Evolutionary conservation across 225 moss, liverwort and hornwort species (phyloP).

Genomic region (Polytrichum formosum): DNA sequence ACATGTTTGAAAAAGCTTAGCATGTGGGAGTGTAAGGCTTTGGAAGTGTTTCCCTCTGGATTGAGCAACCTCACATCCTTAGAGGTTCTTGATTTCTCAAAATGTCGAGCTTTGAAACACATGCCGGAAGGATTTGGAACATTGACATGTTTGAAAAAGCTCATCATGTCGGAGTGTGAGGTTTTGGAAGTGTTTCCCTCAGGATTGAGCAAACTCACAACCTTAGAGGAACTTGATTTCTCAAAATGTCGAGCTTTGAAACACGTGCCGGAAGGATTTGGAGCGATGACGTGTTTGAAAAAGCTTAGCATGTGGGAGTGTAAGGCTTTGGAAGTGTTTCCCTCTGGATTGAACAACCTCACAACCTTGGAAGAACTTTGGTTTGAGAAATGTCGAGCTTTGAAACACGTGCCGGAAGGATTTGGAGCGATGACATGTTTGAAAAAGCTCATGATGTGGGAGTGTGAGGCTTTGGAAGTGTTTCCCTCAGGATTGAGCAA

Average conservation of each 20-base stretch:
- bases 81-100: too few relatives aligned
- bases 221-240: neutral
- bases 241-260: neutral
- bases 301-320: neutral
- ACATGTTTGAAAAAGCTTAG: too few relatives aligned
- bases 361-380: neutral
- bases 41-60: too few relatives aligned
- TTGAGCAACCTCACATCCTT: too few relatives aligned
- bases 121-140: too few relatives aligned
- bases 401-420: neutral
- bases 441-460: neutral
- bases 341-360: neutral
- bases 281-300: neutral
- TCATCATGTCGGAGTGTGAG: neutral
- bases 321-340: neutral
- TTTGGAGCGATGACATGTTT: neutral
- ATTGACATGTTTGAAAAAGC: too few relatives aligned
- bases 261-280: neutral
- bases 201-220: neutral
- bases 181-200: neutral
- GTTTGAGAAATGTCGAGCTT: neutral
- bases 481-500: neutral
- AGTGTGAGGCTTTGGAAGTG: neutral
- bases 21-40: too few relatives aligned
- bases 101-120: too few relatives aligned